Conservation (phyloP, 2,329 filamentous ascomycete species). For the Xylariaceae sp. region DNA sequence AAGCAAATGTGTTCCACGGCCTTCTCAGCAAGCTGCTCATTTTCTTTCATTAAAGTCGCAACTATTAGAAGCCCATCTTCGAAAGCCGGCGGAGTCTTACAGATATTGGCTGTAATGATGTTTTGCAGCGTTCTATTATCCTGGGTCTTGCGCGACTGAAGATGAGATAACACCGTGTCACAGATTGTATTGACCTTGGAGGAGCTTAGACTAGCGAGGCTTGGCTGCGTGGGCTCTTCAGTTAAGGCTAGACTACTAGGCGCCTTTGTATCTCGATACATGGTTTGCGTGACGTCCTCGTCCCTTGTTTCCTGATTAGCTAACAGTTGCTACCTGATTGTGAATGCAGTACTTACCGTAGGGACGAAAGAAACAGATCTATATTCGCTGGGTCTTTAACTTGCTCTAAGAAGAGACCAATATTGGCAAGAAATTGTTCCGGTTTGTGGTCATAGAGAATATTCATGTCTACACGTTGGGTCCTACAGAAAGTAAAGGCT, state of each 20-base stretch:
- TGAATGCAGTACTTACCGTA: slow-evolving; percentile 62
- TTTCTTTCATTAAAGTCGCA: slow-evolving; percentile 71
- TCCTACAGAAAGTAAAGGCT: slow-evolving; percentile 87
- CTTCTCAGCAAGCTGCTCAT: slow-evolving; percentile 77
- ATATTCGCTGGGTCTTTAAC: slow-evolving; percentile 81
- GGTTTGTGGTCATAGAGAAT: slow-evolving; percentile 94
- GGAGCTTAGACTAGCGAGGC: slow-evolving; percentile 13
- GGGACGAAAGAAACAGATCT: slow-evolving; percentile 87
- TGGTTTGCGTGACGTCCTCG: slow-evolving; percentile 90
- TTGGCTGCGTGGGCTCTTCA: slow-evolving; percentile 23
- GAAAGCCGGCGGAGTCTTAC: slow-evolving; percentile 88
- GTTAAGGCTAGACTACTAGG: slow-evolving; percentile 32
- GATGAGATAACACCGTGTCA: slow-evolving; percentile 75
- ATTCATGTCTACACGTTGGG: slow-evolving; percentile 96
- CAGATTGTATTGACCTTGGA: slow-evolving; percentile 88
- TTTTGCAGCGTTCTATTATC: slow-evolving; percentile 73
- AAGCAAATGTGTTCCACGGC: slow-evolving; percentile 98
- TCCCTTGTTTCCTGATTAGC: slow-evolving; percentile 57
- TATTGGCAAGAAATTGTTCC: slow-evolving; percentile 78
- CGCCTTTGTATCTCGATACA: slow-evolving; percentile 87
- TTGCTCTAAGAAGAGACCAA: slow-evolving; percentile 81
- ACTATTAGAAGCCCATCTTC: slow-evolving; percentile 84
- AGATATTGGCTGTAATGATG: slow-evolving; percentile 91
- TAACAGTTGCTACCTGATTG: slow-evolving; percentile 32
- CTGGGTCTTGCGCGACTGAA: slow-evolving; percentile 66